Base-by-base conservation (phyloP, 1,284 basidiomycete genomes). In the Sanghuangporus weigelae region DNA sequence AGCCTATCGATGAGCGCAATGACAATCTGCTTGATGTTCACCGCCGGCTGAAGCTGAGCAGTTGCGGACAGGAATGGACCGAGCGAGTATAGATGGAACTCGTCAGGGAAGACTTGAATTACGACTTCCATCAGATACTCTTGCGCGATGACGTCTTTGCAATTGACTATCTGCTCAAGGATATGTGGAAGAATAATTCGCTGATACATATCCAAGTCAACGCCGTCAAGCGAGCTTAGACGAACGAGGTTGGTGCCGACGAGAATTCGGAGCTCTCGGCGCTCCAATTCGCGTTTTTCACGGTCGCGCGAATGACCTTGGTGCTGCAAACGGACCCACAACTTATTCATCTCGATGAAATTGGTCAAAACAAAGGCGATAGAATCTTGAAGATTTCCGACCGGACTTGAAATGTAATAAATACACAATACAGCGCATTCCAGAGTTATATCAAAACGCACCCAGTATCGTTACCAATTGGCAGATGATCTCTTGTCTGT, bases 261-360 rank as follows among this genome's bases (percentile, higher is more conserved):
- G 42, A 98, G 82, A 66, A 98, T 97, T 7, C 95, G 87, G 57
- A 98, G 78, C 69, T 98, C 96, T 63, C 89, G 86, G 40, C 95
- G 87, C 73, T 98, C 95, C 83, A 96, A 81, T 74, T 98, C 95
- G 60, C 96, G 89, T 75, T 96, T 96, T 74, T 98, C 95, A 60
- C 94, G 86, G 74, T 98, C 95, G 53, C 94, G 85, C 6, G 95
- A 96, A 73, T 96, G 94, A 0, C 95, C 96, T 73, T 96, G 92
- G 71, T 98, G 95, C 74, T 98, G 96, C 23, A 98, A 81, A 50
- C 95, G 88, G 1, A 98, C 96, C 95, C 95, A 98, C 35, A 98
- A 87, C 75, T 97, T 98, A 84, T 97, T 98, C 95, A 97, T 98
- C 74, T 98, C 95, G 73, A 98, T 94, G 71, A 97, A 97, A 77